Evolutionary conservation across 2,329 filamentous ascomycete genomes (phyloP).

Genomic region (Paecilomyces fulvus): DNA sequence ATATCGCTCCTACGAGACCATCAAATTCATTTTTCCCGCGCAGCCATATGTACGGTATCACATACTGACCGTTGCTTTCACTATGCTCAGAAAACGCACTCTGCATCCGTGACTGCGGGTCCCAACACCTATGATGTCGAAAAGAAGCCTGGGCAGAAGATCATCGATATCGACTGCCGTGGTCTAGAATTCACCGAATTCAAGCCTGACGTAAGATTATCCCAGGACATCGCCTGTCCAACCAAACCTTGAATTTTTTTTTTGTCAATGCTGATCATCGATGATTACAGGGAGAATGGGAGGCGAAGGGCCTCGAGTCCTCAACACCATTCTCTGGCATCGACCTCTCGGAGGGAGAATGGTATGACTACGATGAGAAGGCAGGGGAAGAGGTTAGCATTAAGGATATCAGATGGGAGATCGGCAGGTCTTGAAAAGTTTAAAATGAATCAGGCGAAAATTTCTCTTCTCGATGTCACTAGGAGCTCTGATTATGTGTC

Average conservation of each 20-base stretch:
- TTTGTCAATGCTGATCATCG: background rate
- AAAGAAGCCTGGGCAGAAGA: conserved; percentile 55
- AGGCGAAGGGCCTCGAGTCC: conserved; percentile 73
- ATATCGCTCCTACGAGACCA: background rate
- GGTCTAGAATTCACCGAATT: conserved; percentile 90
- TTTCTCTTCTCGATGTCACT: background rate
- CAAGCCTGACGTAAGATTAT: conserved; percentile 67
- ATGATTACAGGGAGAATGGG: conserved; percentile 67
- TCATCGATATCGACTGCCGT: conserved; percentile 88
- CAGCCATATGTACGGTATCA: background rate
- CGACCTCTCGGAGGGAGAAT: conserved; percentile 82
- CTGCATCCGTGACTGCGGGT: conserved; percentile 69
- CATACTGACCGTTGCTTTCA: background rate
- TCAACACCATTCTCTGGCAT: conserved; percentile 72
- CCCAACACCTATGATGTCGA: conserved; percentile 56
- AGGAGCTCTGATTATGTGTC: background rate
- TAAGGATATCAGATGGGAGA: conserved; percentile 79
- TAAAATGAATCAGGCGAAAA: background rate
- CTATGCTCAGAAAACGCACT: conserved; percentile 37
- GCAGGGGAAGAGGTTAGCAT: conserved; percentile 84
- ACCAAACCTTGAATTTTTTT: background rate
- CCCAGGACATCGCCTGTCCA: background rate
- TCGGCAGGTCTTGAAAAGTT: conserved; percentile 54
- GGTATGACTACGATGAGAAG: conserved; percentile 98
- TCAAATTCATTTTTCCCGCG: background rate